Percentiles rank a stretch among this genome's conserved stretches.
Conservation (phyloP, 2,329 filamentous ascomycete genomes). For the Trichoderma sp. region DNA sequence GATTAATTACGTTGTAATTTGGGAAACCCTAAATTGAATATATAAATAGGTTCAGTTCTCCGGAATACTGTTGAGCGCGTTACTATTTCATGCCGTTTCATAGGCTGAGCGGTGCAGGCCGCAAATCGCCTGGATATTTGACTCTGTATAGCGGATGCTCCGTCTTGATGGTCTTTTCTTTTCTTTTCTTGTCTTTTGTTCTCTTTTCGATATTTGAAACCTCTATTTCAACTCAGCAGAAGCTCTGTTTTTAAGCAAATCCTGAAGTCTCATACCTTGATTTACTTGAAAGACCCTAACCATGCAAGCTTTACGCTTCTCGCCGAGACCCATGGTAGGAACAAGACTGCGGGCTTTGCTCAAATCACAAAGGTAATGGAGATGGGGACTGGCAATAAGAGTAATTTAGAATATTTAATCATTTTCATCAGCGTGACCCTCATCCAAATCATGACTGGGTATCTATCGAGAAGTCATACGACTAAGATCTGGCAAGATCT, state of each 20-base stretch:
- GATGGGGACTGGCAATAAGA: not conserved
- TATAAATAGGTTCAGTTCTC: not conserved
- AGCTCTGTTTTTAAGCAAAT: too few relatives aligned
- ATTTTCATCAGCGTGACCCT: not conserved
- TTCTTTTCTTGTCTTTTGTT: not conserved
- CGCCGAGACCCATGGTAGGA: not conserved
- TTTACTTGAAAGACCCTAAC: too few relatives aligned
- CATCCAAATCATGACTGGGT: not conserved
- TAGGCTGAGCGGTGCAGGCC: not conserved
- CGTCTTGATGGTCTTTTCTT: not conserved
- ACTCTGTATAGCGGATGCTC: not conserved
- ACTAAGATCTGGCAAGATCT: not conserved
- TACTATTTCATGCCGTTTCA: not conserved
- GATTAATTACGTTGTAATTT: too few relatives aligned
- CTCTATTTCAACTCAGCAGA: not conserved
- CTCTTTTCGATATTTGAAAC: not conserved
- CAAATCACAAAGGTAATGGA: not conserved
- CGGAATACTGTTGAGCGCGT: not conserved
- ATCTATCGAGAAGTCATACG: not conserved
- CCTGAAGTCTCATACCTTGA: not conserved
- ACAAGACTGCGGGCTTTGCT: not conserved
- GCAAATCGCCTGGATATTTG: not conserved
- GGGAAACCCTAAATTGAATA: not conserved
- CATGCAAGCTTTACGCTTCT: too few relatives aligned
- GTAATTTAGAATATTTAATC: not conserved